phyloP scores from a whole-genome alignment of 2,329 filamentous ascomycete genomes.

The Polychaeton citri region DNA sequence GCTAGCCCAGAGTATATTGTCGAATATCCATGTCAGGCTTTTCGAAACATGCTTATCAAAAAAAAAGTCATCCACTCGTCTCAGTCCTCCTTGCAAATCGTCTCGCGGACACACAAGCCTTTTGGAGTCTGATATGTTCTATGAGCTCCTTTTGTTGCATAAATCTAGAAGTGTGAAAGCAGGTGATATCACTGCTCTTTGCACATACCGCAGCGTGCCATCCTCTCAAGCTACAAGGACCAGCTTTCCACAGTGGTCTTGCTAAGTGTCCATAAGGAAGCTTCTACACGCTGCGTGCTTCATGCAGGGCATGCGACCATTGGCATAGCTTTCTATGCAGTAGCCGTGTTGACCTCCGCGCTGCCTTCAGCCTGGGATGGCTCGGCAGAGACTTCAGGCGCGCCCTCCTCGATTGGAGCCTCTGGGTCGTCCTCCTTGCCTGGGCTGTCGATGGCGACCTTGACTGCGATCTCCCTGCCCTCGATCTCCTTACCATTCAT shows the following conservation, averaged over 20 bases:
- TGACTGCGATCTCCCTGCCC: constrained; percentile 97
- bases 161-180: too few species aligned
- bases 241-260: too few species aligned
- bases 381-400: constrained; percentile 4
- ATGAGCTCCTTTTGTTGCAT: too few species aligned
- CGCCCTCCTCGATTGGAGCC: constrained; percentile 31
- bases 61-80: neutral
- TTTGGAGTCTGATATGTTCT: too few species aligned
- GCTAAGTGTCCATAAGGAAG: too few species aligned
- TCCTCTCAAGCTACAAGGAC: too few species aligned
- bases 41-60: too few species aligned
- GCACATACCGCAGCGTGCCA: too few species aligned
- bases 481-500: constrained; percentile 99
- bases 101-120: too few species aligned
- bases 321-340: neutral
- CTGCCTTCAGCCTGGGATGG: neutral
- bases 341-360: neutral
- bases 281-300: neutral
- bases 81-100: neutral
- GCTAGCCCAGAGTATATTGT: neutral
- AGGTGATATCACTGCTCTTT: too few species aligned
- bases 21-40: neutral
- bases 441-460: constrained; percentile 98
- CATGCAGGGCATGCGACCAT: neutral
- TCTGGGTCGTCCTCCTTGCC: constrained; percentile 81